Conservation (phyloP, 768 basidiomycete genomes). For the Pisolithus sp. region DNA sequence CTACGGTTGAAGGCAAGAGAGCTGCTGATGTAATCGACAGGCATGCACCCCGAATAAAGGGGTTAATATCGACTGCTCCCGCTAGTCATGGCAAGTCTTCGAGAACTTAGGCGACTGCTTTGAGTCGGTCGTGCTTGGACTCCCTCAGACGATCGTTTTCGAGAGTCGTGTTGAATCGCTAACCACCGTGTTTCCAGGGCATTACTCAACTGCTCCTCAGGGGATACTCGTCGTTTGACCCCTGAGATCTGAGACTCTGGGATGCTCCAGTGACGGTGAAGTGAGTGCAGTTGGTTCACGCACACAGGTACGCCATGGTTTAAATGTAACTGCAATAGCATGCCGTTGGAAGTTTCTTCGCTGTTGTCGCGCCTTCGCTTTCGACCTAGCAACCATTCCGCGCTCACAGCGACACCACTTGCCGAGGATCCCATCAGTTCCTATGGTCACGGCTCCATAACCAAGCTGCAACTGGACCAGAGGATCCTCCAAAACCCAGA, state of each 20-base stretch:
- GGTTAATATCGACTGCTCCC: too few species aligned
- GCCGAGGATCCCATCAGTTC: neutral
- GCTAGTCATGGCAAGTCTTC: too few species aligned
- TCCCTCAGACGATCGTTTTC: too few species aligned
- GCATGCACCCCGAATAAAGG: too few species aligned
- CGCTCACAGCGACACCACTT: constrained; percentile 8
- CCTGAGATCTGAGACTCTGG: neutral
- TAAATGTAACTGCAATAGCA: constrained; percentile 1
- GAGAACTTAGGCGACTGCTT: too few species aligned
- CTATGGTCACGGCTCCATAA: neutral
- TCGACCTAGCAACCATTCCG: constrained; percentile 16
- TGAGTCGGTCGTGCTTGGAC: too few species aligned
- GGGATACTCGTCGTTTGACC: neutral
- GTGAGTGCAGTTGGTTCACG: too few species aligned
- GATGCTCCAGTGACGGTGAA: neutral
- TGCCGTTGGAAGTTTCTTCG: constrained; percentile 23
- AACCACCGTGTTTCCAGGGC: too few species aligned
- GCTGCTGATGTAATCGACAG: too few species aligned
- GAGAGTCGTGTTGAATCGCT: too few species aligned
- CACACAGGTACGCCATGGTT: neutral
- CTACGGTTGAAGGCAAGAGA: too few species aligned
- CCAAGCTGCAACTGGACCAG: constrained; percentile 12
- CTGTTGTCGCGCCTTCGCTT: constrained; percentile 30
- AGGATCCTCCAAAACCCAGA: constrained; percentile 28
- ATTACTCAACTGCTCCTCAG: too few species aligned